phyloP scores from a whole-genome alignment of 108 stramenopile species.

The Cyclotella kingstonii region DNA sequence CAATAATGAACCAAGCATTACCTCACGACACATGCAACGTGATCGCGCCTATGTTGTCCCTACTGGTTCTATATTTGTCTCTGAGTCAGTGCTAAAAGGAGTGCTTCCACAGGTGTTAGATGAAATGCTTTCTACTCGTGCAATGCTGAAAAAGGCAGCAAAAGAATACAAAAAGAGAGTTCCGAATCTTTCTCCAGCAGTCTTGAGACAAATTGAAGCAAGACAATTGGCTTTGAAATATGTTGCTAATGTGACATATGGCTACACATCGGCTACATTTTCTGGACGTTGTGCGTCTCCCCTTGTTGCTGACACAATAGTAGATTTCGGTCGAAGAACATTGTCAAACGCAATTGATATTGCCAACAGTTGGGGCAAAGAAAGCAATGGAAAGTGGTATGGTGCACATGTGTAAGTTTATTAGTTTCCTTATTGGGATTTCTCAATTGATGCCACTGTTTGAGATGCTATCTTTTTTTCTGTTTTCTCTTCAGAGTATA shows the following conservation, averaged over 20 bases:
- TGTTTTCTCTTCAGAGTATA: slow-evolving; percentile 3
- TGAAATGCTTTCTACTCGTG: slow-evolving; percentile 94
- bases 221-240: slow-evolving; percentile 98
- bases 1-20: background rate
- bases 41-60: slow-evolving; percentile 82
- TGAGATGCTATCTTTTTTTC: background rate
- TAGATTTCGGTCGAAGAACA: slow-evolving; percentile 88
- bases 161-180: slow-evolving; percentile 81
- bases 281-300: slow-evolving; percentile 95
- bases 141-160: slow-evolving; percentile 94
- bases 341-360: slow-evolving; percentile 83
- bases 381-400: slow-evolving; percentile 56
- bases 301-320: slow-evolving; percentile 96
- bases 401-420: slow-evolving; percentile 68
- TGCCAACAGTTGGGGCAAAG: slow-evolving; percentile 78
- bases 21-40: background rate
- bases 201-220: slow-evolving; percentile 90
- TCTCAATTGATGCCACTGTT: slow-evolving; percentile 62
- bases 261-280: slow-evolving; percentile 96
- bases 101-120: slow-evolving; percentile 94
- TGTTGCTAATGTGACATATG: slow-evolving; percentile 98
- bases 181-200: slow-evolving; percentile 59
- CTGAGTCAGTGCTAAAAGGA: slow-evolving; percentile 83
- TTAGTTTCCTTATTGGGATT: background rate
- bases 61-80: slow-evolving; percentile 90